Conservation (phyloP, 2,329 filamentous ascomycete species). For the Diaporthe citrichinensis region DNA sequence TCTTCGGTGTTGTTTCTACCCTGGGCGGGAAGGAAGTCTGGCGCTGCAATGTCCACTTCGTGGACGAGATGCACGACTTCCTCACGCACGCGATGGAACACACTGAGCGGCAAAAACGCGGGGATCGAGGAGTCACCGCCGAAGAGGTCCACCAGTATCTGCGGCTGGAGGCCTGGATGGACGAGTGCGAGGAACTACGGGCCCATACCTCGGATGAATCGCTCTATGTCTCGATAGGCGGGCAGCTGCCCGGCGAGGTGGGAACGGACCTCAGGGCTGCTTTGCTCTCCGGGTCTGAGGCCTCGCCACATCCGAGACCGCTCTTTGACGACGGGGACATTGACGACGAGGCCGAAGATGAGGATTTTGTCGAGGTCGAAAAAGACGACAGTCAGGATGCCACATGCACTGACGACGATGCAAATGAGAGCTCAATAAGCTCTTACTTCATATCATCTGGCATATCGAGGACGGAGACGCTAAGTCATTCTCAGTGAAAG, state of each 20-base stretch:
- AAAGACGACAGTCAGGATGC: neutral
- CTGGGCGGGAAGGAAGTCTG: slow-evolving; percentile 8
- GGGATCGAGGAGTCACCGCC: neutral
- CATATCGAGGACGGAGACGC: neutral
- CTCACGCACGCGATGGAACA: neutral
- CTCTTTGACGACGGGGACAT: neutral
- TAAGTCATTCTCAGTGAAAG: neutral
- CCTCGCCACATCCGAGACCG: slow-evolving; percentile 3
- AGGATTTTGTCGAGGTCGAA: slow-evolving; percentile 5
- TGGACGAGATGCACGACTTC: neutral
- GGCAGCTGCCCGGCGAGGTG: neutral
- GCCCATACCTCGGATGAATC: slow-evolving; percentile 1
- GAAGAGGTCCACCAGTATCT: slow-evolving; percentile 9
- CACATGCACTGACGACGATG: neutral
- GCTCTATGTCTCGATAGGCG: neutral
- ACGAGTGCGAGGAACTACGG: neutral
- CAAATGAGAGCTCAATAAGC: neutral
- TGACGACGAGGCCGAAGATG: neutral
- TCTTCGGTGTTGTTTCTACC: neutral
- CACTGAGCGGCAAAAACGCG: neutral
- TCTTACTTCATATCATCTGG: neutral
- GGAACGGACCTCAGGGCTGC: slow-evolving; percentile 5
- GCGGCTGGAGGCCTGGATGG: neutral
- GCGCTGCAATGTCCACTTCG: slow-evolving; percentile 11
- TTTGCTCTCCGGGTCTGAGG: slow-evolving; percentile 3